Base-by-base conservation (phyloP, 768 basidiomycete genomes). In the Macrolepiota fuliginosa region DNA sequence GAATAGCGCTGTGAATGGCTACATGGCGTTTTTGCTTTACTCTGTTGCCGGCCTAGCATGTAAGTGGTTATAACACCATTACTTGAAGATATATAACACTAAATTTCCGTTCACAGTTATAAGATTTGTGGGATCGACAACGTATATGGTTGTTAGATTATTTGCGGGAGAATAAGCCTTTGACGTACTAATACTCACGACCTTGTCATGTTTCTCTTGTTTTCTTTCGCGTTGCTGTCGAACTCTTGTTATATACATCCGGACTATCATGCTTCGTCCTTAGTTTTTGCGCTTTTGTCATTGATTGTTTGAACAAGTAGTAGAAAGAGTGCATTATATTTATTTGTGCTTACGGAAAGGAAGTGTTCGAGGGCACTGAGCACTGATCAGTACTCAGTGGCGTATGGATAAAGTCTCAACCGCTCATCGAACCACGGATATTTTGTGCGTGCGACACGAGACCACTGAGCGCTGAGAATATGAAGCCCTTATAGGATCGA, bases 11-110 rank as follows among this genome's bases (percentile, higher is more conserved):
- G 91, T 94, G 2, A 87, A 85, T 58, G 92, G 92, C 1, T 96
- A 96, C 71, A 91, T 96, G 89, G 84, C 88, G 15, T 93, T 95
- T 71, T 78, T 97, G 62, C 73, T 98, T 58, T 95, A 88, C 75
- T 92, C 92, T 0, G 93, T 96, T 49, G 91, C 90, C 4, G 87
- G 91, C 12, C 83, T 97, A 42, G 93, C 94, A 12, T 80, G 94
- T 96, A 69, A 74, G 94, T 67, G 15, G 19, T 27, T 42, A 49
- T 62, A 45, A 27, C 9, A 24, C 47, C 24, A 4, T 4, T 24
- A 7, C 12, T 49, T 2, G 12, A 24, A 6, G 47, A 15, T n/a
- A 24, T 11, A 49, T 46, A n/a, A n/a, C 13, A 49, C 12, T 49
- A 10, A 27, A 24, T 24, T 25, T 12, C 47, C 12, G 11, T 65